Evolutionary conservation across 23 red algal genomes (phyloP).

Genomic region (Gracilaria domingensis): DNA sequence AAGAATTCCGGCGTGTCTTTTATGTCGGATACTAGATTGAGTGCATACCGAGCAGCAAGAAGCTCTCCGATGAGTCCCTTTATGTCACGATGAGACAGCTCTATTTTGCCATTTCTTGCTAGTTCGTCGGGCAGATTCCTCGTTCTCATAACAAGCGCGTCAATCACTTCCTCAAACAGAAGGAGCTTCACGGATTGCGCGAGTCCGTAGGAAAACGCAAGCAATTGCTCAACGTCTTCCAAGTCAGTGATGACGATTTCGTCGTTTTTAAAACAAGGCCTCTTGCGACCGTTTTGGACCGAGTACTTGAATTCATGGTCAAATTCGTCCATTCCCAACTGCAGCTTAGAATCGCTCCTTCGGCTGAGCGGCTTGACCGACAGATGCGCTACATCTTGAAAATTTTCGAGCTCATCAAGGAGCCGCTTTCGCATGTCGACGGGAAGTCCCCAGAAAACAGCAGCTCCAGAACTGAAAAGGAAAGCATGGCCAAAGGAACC

Average conservation of each 20-base stretch:
- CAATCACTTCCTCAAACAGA: constrained; percentile 87
- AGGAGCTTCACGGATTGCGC: constrained; percentile 93
- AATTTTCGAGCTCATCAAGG: constrained; percentile 37
- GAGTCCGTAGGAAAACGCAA: constrained; percentile 95
- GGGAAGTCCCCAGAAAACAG: constrained; percentile 94
- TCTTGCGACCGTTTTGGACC: constrained; percentile 35
- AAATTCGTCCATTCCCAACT: constrained; percentile 79
- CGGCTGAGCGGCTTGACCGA: constrained; percentile 14
- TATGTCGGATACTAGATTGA: constrained; percentile 93
- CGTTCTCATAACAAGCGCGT: constrained; percentile 81
- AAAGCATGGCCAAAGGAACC: constrained; percentile 65
- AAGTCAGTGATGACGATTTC: constrained; percentile 75
- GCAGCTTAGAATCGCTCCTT: neutral
- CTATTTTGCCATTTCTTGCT: constrained; percentile 77
- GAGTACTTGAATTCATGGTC: constrained; percentile 95
- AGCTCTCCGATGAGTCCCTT: constrained; percentile 86
- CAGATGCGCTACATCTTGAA: neutral
- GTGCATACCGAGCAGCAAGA: constrained; percentile 86
- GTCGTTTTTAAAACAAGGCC: constrained; percentile 80
- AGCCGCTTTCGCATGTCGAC: constrained; percentile 58
- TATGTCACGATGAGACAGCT: constrained; percentile 64
- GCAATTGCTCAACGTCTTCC: constrained; percentile 64
- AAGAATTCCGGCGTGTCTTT: constrained; percentile 96
- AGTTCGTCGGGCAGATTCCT: constrained; percentile 85
- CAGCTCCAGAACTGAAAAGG: constrained; percentile 89